Conservation (phyloP, 108 stramenopile genomes). For the Aurantiochytrium sp. region DNA sequence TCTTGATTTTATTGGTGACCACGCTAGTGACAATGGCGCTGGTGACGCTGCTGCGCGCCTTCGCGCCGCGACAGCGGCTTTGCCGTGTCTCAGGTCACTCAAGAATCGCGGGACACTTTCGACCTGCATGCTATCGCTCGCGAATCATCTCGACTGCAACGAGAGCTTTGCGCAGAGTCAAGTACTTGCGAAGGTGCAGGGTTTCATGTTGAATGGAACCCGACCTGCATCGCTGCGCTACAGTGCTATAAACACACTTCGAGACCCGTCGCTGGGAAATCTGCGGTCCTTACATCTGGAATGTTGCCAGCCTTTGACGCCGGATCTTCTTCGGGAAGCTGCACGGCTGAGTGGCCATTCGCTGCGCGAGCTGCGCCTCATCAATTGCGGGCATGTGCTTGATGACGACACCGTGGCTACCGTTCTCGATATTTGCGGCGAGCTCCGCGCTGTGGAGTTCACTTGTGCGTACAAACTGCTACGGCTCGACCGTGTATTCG, state of each 20-base stretch:
- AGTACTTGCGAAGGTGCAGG: not conserved
- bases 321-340: not conserved
- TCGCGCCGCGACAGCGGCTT: no score
- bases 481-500: not conserved
- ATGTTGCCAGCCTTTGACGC: not conserved
- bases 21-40: no score
- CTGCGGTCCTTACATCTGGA: not conserved
- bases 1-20: no score
- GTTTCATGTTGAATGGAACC: no score
- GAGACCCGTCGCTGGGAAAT: not conserved
- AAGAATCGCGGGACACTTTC: not conserved
- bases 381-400: slow-evolving; percentile 1
- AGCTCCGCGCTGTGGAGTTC: not conserved
- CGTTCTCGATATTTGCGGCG: not conserved
- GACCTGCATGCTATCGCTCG: not conserved
- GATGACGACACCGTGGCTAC: not conserved
- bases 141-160: not conserved
- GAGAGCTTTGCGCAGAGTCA: not conserved
- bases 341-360: not conserved
- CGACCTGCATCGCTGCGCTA: no score
- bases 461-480: slow-evolving; percentile 10
- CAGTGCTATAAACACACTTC: no score
- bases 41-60: no score
- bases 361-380: not conserved
- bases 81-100: not conserved